A percentile compares a stretch with the other conserved stretches of the same genome.
These are phyloP conservation scores for Trichoderma aggressivum DNA, from an alignment of 2,329 filamentous ascomycete species.

Conservation along the genomic window DNA sequence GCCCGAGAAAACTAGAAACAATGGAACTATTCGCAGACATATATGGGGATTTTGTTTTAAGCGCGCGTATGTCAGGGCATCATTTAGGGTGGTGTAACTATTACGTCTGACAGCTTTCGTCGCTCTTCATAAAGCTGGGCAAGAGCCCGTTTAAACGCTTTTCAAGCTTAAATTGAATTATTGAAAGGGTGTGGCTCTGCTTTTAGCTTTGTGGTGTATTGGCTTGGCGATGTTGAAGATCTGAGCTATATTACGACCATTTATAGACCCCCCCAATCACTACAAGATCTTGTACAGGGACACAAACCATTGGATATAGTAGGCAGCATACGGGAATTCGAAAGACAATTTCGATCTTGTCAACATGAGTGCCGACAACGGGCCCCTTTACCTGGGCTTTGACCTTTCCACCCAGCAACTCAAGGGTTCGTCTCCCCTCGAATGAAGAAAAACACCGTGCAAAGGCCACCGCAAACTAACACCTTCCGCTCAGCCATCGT, in stretches of 20 bases:
- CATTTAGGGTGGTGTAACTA: background rate
- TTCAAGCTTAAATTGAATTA: background rate
- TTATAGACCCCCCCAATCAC: background rate
- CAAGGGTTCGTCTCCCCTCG: constrained; percentile 60
- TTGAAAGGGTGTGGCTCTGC: background rate
- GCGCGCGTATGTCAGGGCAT: background rate
- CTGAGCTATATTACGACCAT: background rate
- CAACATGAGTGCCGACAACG: constrained; percentile 35
- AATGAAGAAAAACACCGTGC: background rate
- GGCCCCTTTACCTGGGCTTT: constrained; percentile 81
- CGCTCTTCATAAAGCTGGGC: background rate
- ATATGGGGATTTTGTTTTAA: background rate
- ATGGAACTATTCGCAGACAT: background rate
- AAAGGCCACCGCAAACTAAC: background rate
- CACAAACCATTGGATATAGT: background rate
- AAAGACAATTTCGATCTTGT: background rate
- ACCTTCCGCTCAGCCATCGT: constrained; percentile 61
- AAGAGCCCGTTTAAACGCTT: background rate
- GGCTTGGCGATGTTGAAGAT: background rate
- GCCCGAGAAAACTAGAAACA: background rate
- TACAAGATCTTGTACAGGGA: background rate
- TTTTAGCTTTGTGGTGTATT: background rate
- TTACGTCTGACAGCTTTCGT: background rate
- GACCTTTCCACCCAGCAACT: constrained; percentile 96
- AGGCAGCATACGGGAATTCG: background rate